Evolutionary conservation across 352 stramenopile genomes (phyloP).

Genomic region (Phytopythium mirpurense): DNA sequence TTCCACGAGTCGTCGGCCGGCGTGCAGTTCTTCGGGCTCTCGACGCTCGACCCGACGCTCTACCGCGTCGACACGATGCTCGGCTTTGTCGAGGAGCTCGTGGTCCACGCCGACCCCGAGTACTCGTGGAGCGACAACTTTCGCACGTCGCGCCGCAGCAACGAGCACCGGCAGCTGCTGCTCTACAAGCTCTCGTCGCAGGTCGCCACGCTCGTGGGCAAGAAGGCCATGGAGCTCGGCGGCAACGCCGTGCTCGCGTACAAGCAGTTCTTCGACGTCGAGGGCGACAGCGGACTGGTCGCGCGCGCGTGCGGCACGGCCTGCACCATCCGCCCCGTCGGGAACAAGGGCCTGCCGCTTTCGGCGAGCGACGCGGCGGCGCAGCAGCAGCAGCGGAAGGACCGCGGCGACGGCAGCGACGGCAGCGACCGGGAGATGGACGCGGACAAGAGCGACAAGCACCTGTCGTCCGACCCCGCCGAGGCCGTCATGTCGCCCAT

Average conservation of each 20-base stretch:
- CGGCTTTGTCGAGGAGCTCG: constrained; percentile 94
- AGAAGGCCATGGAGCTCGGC: constrained; percentile 95
- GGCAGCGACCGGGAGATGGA: constrained; percentile 26
- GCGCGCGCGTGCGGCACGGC: constrained; percentile 95
- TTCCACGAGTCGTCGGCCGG: constrained; percentile 97
- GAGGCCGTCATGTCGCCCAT: constrained; percentile 42
- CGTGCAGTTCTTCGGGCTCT: constrained; percentile 97
- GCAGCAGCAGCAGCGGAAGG: constrained; percentile 12
- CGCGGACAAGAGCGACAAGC: constrained; percentile 28
- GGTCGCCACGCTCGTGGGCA: constrained; percentile 86
- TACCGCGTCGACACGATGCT: constrained; percentile 89
- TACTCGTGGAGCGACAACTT: constrained; percentile 98
- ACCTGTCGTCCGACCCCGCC: constrained; percentile 18
- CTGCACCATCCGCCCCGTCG: constrained; percentile 67
- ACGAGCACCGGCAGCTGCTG: constrained; percentile 94
- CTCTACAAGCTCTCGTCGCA: constrained; percentile 94
- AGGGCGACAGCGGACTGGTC: constrained; percentile 97
- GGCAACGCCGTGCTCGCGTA: constrained; percentile 98
- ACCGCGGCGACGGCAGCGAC: constrained; percentile 31
- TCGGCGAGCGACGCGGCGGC: constrained; percentile 7
- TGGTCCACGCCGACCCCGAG: constrained; percentile 98
- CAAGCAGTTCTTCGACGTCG: constrained; percentile 98
- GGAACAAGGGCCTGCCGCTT: constrained; percentile 34
- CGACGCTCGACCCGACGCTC: constrained; percentile 87
- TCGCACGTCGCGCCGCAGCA: constrained; percentile 88